These are phyloP conservation scores for Monosporascus sp. DNA, from an alignment of 2,329 filamentous ascomycete species.

Conservation along the genomic window DNA sequence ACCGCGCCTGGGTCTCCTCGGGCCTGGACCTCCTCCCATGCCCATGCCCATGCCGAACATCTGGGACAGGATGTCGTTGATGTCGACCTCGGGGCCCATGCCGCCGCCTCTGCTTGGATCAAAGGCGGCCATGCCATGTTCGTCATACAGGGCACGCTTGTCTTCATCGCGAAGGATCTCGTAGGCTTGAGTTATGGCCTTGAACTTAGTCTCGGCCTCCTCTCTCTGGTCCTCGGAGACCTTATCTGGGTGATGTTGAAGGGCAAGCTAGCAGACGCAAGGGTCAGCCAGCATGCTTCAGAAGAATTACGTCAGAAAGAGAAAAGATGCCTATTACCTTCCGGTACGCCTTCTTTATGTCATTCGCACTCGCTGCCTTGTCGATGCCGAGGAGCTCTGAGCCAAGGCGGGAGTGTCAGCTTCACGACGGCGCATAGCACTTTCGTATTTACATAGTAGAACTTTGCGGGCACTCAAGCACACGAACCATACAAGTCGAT, in stretches of 20 bases:
- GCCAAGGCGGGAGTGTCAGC: constrained; percentile 5
- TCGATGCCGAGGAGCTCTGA: constrained; percentile 75
- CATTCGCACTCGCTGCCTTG: constrained; percentile 64
- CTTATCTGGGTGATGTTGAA: constrained; percentile 92
- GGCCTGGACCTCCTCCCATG: constrained; percentile 33
- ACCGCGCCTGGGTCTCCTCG: constrained; percentile 62
- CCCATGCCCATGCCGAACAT: constrained; percentile 77
- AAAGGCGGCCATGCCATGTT: constrained; percentile 93
- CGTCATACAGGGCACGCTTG: constrained; percentile 86
- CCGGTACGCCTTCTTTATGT: constrained; percentile 94
- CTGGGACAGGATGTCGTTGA: constrained; percentile 88
- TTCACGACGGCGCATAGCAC: background rate
- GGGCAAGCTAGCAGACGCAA: constrained; percentile 60
- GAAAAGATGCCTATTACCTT: constrained; percentile 53
- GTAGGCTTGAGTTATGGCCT: constrained; percentile 87
- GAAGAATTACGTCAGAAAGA: background rate
- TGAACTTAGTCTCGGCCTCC: constrained; percentile 88
- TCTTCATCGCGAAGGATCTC: constrained; percentile 96
- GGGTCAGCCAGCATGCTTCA: constrained; percentile 1
- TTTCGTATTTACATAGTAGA: background rate
- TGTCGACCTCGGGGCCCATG: constrained; percentile 65
- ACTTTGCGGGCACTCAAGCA: background rate
- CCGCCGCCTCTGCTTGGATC: constrained; percentile 66
- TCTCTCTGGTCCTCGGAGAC: constrained; percentile 79
- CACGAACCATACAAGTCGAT: constrained; percentile 51